Conservation (phyloP, 208 protist species). For the Acanthamoeba triangularis region DNA sequence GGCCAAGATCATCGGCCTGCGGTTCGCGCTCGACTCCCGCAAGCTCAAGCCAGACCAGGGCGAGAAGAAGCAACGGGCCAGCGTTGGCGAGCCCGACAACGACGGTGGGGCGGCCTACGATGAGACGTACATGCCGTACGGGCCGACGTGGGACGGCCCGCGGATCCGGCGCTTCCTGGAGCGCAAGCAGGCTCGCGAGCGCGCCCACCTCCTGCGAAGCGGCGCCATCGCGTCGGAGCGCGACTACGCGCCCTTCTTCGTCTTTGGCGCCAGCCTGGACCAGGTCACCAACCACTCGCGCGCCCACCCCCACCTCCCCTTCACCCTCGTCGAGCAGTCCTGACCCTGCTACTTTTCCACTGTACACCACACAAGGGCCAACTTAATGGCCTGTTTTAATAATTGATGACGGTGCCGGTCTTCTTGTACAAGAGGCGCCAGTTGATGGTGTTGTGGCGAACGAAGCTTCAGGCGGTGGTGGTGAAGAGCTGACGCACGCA, state of each 20-base stretch:
- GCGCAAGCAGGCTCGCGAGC: slow-evolving; percentile 5
- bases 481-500: not conserved
- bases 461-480: not conserved
- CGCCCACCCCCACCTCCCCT: not conserved
- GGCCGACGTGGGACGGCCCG: not conserved
- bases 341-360: no score
- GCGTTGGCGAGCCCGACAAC: not conserved
- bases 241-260: slow-evolving; percentile 29
- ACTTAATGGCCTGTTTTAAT: not conserved
- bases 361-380: no score
- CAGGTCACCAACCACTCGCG: not conserved
- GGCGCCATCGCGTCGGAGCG: not conserved
- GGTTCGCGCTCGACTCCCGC: not conserved
- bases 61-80: not conserved
- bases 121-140: not conserved
- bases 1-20: not conserved
- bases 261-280: not conserved
- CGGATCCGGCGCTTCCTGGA: not conserved
- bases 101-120: not conserved
- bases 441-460: no score
- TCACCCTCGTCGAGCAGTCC: not conserved
- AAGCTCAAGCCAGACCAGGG: not conserved
- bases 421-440: no score
- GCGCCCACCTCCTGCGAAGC: not conserved
- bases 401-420: no score